phyloP scores from a whole-genome alignment of 169 alveolate species.

The Eimeria brunetti region DNA sequence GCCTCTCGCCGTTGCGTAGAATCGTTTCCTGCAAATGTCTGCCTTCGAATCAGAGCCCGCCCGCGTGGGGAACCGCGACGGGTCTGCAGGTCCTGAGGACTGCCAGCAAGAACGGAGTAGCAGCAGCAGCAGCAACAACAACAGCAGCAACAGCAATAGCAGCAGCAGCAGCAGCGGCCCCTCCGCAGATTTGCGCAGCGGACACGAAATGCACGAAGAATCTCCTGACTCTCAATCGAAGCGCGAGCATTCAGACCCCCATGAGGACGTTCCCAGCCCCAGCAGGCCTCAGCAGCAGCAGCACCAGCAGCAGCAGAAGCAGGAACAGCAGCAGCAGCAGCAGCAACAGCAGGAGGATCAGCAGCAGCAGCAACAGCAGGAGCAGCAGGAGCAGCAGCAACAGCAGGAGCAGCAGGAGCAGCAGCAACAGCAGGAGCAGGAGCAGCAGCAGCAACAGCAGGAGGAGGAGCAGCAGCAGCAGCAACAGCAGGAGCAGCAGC shows the following conservation, averaged over 20 bases:
- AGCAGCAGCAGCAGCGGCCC: neutral
- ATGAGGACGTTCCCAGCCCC: neutral
- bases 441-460: too few relatives aligned
- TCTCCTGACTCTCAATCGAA: conserved; percentile 1
- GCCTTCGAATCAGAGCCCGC: neutral
- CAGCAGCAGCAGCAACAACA: neutral
- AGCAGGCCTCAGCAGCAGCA: conserved; percentile 2
- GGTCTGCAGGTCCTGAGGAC: neutral
- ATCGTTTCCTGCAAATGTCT: neutral
- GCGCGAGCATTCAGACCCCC: conserved; percentile 3
- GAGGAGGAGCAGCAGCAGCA: too few relatives aligned
- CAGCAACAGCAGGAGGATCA: too few relatives aligned
- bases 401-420: neutral
- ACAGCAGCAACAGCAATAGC: conserved; percentile 3
- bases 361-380: too few relatives aligned
- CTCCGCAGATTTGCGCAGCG: neutral
- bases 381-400: conserved; percentile 5
- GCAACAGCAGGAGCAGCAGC: conserved; percentile 13
- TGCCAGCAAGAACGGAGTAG: neutral
- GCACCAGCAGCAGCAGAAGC: neutral
- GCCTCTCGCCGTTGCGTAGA: neutral
- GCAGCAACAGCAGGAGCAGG: too few relatives aligned
- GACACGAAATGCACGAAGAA: neutral
- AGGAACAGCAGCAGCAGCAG: too few relatives aligned
- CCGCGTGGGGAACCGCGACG: neutral